Base-by-base conservation (phyloP, 345 rosid species). In the Sonneratia alba region DNA sequence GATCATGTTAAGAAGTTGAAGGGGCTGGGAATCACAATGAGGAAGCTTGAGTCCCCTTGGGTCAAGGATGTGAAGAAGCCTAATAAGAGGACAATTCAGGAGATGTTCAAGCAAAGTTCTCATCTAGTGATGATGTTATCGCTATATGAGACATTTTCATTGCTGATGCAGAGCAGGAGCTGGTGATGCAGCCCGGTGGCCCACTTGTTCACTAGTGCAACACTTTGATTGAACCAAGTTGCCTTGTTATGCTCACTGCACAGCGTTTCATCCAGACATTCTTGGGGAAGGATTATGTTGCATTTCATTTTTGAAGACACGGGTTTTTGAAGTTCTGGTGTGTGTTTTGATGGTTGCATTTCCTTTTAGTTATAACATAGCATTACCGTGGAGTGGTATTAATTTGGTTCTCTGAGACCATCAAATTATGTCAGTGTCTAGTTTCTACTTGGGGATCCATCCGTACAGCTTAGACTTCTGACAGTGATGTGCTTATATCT, bases 251-350 rank as follows among this genome's bases (percentile, higher is more conserved):
- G 85, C 83, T 89, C 68, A 92, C 97, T 51, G 99, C 99, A 0
- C 97, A 92, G 83, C 84, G 97, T 63, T 95, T 92, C 67, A 74
- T 90, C 68, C 99, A 95, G 83, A 95, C 97, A 32, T 92, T 92
- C 81, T 82, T 95, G 80, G 97, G 99, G 68, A 85, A 76, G 69
- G 81, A 90, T 79, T 95, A 79, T 77, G 76, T 90, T 38, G 87
- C 97, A 66, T 89, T 95, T 73, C 97, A 95, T 86, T 87, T 95
- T 34, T 84, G 99, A 36, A 81, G 99, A 43, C 99, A 95, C 79
- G 97, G 97, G 9, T 95, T 92, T 81, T 85, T 90, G 83, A 95
- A 95, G 83, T 95, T 95, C 80, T 95, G 97, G 99, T 95, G 82
- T 69, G 68, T 8, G 68, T 64, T 27, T 38, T 1, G n/a, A n/a